Percentiles rank a stretch among this genome's conserved stretches.
phyloP scores from a whole-genome alignment of 192 early-diverging fungal genomes.

The Podila clonocystis region DNA sequence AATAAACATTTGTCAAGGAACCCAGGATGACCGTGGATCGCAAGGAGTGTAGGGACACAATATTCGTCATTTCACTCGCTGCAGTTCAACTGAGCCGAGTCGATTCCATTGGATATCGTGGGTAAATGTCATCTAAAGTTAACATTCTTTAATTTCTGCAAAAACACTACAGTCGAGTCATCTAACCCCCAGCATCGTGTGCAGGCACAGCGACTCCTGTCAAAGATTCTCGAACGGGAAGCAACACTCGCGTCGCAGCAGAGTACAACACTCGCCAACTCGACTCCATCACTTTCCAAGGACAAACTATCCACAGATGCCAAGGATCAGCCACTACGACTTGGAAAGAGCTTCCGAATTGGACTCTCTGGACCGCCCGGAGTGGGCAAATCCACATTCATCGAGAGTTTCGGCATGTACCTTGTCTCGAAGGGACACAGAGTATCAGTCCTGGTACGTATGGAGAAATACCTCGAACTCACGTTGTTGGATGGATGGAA shows the following conservation, averaged over 20 bases:
- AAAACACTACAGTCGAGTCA: slow-evolving; percentile 70
- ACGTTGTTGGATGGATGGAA: neutral
- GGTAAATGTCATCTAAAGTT: neutral
- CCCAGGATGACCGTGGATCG: too few relatives aligned
- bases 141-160: neutral
- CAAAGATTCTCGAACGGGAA: slow-evolving; percentile 56
- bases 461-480: neutral
- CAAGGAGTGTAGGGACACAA: too few relatives aligned
- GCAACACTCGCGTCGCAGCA: slow-evolving; percentile 31
- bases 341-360: slow-evolving; percentile 72
- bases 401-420: slow-evolving; percentile 84
- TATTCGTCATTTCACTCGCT: too few relatives aligned
- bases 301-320: neutral
- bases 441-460: slow-evolving; percentile 75
- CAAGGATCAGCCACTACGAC: slow-evolving; percentile 25
- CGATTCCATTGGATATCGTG: too few relatives aligned
- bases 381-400: slow-evolving; percentile 89
- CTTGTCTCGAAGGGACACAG: slow-evolving; percentile 72
- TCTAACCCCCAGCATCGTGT: slow-evolving; percentile 68
- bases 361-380: slow-evolving; percentile 84
- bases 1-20: too few relatives aligned
- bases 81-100: too few relatives aligned
- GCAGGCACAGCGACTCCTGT: slow-evolving; percentile 71
- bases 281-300: slow-evolving; percentile 12
- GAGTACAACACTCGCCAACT: slow-evolving; percentile 17